A percentile compares a stretch with the other conserved stretches of the same genome.
Conservation (phyloP, 2,329 filamentous ascomycete species). For the Podosphaera leucotricha region DNA sequence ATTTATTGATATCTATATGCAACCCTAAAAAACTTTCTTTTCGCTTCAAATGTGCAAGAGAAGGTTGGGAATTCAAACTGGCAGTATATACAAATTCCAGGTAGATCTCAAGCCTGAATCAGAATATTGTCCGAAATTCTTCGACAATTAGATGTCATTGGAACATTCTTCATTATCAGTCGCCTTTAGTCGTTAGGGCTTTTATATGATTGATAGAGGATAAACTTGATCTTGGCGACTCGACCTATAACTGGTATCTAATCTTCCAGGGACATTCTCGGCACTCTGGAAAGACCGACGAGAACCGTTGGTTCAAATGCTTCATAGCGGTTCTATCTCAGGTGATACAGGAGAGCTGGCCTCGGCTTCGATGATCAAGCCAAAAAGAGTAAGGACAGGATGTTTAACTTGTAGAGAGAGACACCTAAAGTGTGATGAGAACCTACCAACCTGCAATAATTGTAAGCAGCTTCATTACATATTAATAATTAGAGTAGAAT, state of each 20-base stretch:
- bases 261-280: background rate
- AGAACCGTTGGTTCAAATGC: background rate
- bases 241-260: background rate
- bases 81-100: background rate
- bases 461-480: conserved; percentile 16
- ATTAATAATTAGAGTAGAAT: conserved; percentile 8
- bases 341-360: conserved; percentile 4
- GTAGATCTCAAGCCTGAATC: background rate
- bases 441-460: conserved; percentile 16
- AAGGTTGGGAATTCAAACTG: background rate
- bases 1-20: background rate
- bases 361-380: conserved; percentile 24
- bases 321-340: background rate
- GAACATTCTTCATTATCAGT: background rate
- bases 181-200: background rate
- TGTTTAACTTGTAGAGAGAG: conserved; percentile 77
- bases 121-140: background rate
- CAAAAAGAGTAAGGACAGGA: conserved; percentile 72
- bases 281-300: background rate
- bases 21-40: background rate
- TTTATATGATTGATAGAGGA: background rate
- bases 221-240: background rate
- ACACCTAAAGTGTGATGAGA: conserved; percentile 81
- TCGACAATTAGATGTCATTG: background rate
- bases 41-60: background rate